Percentiles rank a stretch among this genome's conserved stretches.
Evolutionary conservation across 805 yeast genomes (phyloP).

Genomic region (Candida ulmi): DNA sequence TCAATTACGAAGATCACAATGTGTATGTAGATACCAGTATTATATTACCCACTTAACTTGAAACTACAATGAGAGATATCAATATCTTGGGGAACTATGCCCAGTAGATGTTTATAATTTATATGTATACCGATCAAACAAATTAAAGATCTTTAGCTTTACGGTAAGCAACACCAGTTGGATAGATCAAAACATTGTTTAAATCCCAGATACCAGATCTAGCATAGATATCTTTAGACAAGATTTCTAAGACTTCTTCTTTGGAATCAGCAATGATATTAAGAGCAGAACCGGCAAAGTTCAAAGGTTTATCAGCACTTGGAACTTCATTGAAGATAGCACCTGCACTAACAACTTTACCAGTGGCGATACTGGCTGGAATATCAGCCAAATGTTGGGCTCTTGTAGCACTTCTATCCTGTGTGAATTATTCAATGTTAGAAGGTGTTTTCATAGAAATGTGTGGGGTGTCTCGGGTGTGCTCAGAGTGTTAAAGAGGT

Average conservation of each 20-base stretch:
- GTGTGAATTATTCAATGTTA: background rate
- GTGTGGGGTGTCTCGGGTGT: too few species aligned
- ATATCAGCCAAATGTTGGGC: conserved; percentile 47
- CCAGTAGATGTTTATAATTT: too few species aligned
- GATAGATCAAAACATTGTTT: conserved; percentile 52
- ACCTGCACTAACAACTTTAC: conserved; percentile 43
- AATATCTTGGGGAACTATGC: too few species aligned
- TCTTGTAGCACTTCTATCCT: conserved; percentile 47
- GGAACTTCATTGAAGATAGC: conserved; percentile 44
- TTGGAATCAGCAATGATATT: conserved; percentile 59
- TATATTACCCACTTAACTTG: too few species aligned
- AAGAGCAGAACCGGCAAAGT: conserved; percentile 65
- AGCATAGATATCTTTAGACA: conserved; percentile 59
- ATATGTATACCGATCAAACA: too few species aligned
- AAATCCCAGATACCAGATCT: conserved; percentile 74
- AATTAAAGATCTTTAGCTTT: conserved; percentile 27
- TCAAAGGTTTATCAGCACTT: conserved; percentile 32
- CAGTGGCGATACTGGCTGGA: conserved; percentile 35
- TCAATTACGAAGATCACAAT: too few species aligned
- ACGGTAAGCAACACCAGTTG: conserved; percentile 44
- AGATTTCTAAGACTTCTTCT: conserved; percentile 59
- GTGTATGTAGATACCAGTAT: too few species aligned
- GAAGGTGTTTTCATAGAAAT: background rate
- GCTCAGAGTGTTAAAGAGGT: too few species aligned
- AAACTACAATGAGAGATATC: too few species aligned